These are phyloP conservation scores for Babesia ovis DNA, from an alignment of 169 alveolate species.

Conservation along the genomic window DNA sequence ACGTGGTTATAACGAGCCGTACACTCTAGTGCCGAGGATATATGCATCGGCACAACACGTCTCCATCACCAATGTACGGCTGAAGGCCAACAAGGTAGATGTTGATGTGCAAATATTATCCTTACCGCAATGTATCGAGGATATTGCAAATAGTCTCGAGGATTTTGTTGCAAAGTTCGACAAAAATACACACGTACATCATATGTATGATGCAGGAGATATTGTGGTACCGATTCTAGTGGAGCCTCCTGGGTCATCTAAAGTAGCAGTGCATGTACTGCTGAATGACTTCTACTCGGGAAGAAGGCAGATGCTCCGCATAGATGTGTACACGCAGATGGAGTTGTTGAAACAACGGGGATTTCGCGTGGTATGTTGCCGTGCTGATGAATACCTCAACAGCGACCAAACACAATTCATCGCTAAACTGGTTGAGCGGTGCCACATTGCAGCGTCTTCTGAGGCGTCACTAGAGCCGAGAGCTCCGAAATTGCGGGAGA, in stretches of 20 bases:
- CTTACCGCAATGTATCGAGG: constrained; percentile 10
- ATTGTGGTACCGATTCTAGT: constrained; percentile 42
- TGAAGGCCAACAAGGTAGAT: neutral
- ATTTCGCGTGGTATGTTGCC: constrained; percentile 37
- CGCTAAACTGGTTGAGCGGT: constrained; percentile 45
- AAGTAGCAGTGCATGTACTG: constrained; percentile 37
- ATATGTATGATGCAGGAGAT: constrained; percentile 19
- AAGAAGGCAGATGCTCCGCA: constrained; percentile 37
- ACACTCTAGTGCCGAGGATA: constrained; percentile 15
- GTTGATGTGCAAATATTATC: constrained; percentile 7
- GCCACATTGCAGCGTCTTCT: constrained; percentile 1
- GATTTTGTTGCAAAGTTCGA: constrained; percentile 46
- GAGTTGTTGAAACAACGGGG: constrained; percentile 29
- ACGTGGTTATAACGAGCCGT: neutral
- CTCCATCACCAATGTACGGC: neutral
- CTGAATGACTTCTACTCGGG: constrained; percentile 58
- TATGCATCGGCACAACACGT: neutral
- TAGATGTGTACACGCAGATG: constrained; percentile 45
- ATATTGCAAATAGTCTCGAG: constrained; percentile 12
- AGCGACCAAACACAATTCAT: constrained; percentile 28
- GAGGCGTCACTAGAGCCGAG: neutral
- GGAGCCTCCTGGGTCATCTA: neutral
- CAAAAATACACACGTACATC: neutral
- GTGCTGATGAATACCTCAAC: constrained; percentile 14
- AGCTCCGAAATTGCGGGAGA: neutral